Base-by-base conservation (phyloP, 2,329 filamentous ascomycete species). In the Pseudopyricularia cyperi region DNA sequence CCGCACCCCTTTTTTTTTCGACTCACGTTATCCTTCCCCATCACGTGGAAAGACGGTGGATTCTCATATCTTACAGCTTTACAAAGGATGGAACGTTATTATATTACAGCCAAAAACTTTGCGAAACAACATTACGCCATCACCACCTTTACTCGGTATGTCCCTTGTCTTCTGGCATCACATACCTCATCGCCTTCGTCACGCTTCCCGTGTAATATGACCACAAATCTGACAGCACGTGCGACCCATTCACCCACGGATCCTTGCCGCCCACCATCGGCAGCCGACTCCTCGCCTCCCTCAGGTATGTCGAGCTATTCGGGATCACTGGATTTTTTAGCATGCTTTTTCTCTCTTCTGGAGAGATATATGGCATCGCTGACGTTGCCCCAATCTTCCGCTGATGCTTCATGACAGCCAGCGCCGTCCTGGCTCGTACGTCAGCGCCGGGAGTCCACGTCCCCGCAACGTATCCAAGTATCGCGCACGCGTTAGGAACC, bases 391-490 rank as follows among this genome's bases (percentile, higher is more conserved):
- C 54, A 17, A 49, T 17, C 24, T 34, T 24, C 7, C 50, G 44
- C 57, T 56, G 55, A 15, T 53, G 49, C 46, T 52, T 53, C 49
- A 58, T 55, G 26, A 59, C 57, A n/a, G 32, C 35, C 17, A 60
- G 50, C 1, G 54, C 52, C n/a, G 55, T 55, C 39, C 48, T 51
- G 44, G 56, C 54, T 44, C 55, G 57, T 2, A 51, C 53, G 53
- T 85, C 80, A 0, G 75, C 73, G 1, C 79, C 79, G 0, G 83
- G 67, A 0, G 80, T 84, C 81, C 82, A 86, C 0, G 75, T 72
- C 0, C 73, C 73, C 39, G 80, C 74, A 28, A 72, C 71, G 62
- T 83, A 86, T 3, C 82, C 82, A 11, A 80, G 67, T 14, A 79
- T 69, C 58, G 79, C 71, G 22, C 74, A 65, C 7, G 79, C 54